These are phyloP conservation scores for Leishmania guyanensis DNA, from an alignment of 208 protist species.

Conservation along the genomic window DNA sequence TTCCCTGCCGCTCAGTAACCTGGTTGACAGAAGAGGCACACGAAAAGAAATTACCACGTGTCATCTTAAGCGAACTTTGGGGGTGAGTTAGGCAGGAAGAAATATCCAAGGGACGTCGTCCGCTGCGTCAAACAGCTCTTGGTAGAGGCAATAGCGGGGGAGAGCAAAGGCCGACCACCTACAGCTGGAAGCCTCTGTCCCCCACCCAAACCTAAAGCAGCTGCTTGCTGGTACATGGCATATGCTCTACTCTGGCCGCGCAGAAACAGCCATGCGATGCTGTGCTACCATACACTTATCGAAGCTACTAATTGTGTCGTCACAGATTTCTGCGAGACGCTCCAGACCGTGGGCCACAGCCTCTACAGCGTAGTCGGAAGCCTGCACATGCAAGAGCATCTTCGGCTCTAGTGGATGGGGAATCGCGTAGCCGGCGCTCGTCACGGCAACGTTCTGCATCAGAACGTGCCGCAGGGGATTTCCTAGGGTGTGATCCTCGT, in stretches of 20 bases:
- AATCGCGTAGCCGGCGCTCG: slow-evolving; percentile 91
- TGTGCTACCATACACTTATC: slow-evolving; percentile 65
- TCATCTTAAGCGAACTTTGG: slow-evolving; percentile 3
- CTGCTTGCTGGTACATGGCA: not conserved
- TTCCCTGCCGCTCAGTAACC: not conserved
- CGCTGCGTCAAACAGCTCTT: not conserved
- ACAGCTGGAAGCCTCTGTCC: not conserved
- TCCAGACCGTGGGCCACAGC: slow-evolving; percentile 80
- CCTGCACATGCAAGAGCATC: slow-evolving; percentile 92
- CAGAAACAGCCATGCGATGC: slow-evolving; percentile 24
- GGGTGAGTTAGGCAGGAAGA: not conserved
- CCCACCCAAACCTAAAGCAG: not conserved
- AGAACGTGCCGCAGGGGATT: slow-evolving; percentile 92
- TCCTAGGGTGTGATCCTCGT: slow-evolving; percentile 93
- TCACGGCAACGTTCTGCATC: slow-evolving; percentile 90
- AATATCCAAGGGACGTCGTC: not conserved
- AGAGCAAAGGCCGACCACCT: not conserved
- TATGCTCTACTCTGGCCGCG: slow-evolving; percentile 15
- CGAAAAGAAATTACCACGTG: not conserved
- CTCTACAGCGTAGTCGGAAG: slow-evolving; percentile 89
- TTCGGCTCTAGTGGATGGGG: slow-evolving; percentile 94
- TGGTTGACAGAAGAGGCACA: not conserved
- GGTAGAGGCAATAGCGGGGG: not conserved
- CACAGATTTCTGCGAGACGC: slow-evolving; percentile 79
- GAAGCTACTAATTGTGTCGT: slow-evolving; percentile 76